Percentiles rank a stretch among this genome's conserved stretches.
Evolutionary conservation across 2,329 filamentous ascomycete species (phyloP).

Genomic region (Pochonia chlamydosporia): DNA sequence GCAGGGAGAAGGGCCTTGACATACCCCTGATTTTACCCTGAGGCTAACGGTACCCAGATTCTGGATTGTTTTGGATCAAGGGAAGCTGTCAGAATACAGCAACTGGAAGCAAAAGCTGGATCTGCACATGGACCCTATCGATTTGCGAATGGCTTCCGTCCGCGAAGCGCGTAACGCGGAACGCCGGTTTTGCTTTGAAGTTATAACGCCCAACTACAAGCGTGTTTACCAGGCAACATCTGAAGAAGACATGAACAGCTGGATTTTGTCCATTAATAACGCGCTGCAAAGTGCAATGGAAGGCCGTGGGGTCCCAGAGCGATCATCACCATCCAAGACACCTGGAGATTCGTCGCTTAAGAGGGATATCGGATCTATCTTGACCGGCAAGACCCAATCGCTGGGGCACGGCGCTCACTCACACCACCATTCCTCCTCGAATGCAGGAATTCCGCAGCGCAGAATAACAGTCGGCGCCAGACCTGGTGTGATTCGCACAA

Average conservation of each 20-base stretch:
- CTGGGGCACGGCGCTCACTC: slow-evolving; percentile 49
- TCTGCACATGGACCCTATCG: slow-evolving; percentile 96
- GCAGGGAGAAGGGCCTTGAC: too few species aligned
- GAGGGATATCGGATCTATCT: slow-evolving; percentile 84
- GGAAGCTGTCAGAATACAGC: slow-evolving; percentile 94
- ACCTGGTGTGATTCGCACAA: slow-evolving; percentile 63
- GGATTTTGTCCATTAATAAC: slow-evolving; percentile 96
- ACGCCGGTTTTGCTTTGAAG: slow-evolving; percentile 93
- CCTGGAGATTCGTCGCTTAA: slow-evolving; percentile 54
- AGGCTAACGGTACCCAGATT: slow-evolving; percentile 54
- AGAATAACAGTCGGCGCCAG: slow-evolving; percentile 89
- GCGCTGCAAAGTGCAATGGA: slow-evolving; percentile 94
- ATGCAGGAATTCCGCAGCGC: slow-evolving; percentile 59
- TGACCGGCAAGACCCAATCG: slow-evolving; percentile 86
- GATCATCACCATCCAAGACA: slow-evolving; percentile 32
- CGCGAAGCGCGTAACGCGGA: slow-evolving; percentile 93
- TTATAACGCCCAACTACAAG: slow-evolving; percentile 94
- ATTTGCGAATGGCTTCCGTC: slow-evolving; percentile 93
- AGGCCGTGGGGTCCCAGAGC: slow-evolving; percentile 58
- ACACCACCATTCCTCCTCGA: slow-evolving; percentile 39
- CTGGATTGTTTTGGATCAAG: slow-evolving; percentile 97
- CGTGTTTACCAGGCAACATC: slow-evolving; percentile 96
- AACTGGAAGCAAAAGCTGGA: slow-evolving; percentile 99
- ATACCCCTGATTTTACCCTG: not conserved
- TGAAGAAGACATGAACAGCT: slow-evolving; percentile 95